These are phyloP conservation scores for Clarkia xantiana DNA, from an alignment of 345 rosid species.

Conservation along the genomic window DNA sequence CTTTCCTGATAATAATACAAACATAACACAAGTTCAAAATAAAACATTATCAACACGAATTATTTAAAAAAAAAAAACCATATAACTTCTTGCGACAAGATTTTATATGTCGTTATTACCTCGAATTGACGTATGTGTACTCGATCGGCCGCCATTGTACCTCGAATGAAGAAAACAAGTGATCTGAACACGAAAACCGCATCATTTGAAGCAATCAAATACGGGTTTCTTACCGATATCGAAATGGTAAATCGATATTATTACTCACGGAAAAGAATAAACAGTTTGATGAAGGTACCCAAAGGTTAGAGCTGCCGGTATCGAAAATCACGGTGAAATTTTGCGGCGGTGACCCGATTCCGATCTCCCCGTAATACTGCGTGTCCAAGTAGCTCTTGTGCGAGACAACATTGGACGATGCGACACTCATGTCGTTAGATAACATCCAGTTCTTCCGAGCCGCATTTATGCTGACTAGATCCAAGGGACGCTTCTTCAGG, in stretches of 20 bases:
- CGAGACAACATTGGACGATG: neutral
- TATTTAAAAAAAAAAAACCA: too few species aligned
- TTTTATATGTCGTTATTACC: neutral
- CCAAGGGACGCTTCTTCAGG: conserved; percentile 23
- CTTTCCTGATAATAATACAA: conserved; percentile 22
- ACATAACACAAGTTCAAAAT: too few species aligned
- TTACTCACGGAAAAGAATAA: conserved; percentile 42
- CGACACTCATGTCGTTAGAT: neutral
- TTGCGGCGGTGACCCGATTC: conserved; percentile 61
- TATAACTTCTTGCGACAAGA: too few species aligned
- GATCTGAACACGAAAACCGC: conserved; percentile 22
- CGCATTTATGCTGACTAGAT: conserved; percentile 17
- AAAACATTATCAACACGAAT: too few species aligned
- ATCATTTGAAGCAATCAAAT: neutral
- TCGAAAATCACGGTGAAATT: conserved; percentile 64
- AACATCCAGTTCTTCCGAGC: conserved; percentile 8
- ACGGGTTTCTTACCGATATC: neutral
- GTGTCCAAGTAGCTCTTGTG: conserved; percentile 7
- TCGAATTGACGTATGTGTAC: conserved; percentile 40
- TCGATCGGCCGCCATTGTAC: conserved; percentile 47
- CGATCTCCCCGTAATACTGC: conserved; percentile 46
- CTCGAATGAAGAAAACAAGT: conserved; percentile 49
- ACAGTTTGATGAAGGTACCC: conserved; percentile 77
- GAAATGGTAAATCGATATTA: neutral
- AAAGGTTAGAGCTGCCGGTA: conserved; percentile 77